Evolutionary conservation across 2,329 filamentous ascomycete genomes (phyloP), one percentile per base, ranked within the genome.

Genomic region (Fusarium concolor): DNA sequence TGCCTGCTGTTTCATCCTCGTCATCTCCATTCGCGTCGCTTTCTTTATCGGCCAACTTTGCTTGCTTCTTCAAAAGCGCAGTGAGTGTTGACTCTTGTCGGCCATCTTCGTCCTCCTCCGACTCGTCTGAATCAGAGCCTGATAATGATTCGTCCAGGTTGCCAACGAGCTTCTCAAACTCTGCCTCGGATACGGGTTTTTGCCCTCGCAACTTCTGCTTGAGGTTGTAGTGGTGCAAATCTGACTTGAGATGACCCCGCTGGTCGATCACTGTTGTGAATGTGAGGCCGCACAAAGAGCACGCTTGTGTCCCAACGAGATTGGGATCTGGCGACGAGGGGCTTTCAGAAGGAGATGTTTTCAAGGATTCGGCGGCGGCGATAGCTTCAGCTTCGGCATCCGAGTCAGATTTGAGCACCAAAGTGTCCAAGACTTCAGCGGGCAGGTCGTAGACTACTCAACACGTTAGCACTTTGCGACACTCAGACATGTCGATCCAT

Each of bases 221-320:
- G 64, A 98, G 81, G 77, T 99, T 99, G 81, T 97, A 99, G 68
- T 91, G 87, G 78, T 99, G 96, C 47, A 96, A 85, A 75, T 99
- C 96, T 11, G 95, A 97, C 73, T 92, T 92, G 59, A 93, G 89
- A 79, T 99, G 96, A 61, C 88, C 86, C 64, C 93, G 88, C 76
- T 98, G 95, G 65, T 98, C 95, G 63, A 89, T 85, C 10, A 97
- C 85, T 11, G 85, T 90, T 31, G 84, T 75, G 73, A 96, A 97
- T 7, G 86, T 83, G 37, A 94, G 84, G 38, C 85, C 84, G 79
- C 96, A 99, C 6, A 98, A 84, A 2, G 90, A 89, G 77, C 96
- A 99, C 15, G 93, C 87, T 60, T 92, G 94, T 8, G 92, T 86
- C 11, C 88, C 87, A 37, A 86, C 85, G 62, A 85, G 72, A 69